Evolutionary conservation across 305 asterid species (phyloP).

Genomic region (Solanum chacoense): DNA sequence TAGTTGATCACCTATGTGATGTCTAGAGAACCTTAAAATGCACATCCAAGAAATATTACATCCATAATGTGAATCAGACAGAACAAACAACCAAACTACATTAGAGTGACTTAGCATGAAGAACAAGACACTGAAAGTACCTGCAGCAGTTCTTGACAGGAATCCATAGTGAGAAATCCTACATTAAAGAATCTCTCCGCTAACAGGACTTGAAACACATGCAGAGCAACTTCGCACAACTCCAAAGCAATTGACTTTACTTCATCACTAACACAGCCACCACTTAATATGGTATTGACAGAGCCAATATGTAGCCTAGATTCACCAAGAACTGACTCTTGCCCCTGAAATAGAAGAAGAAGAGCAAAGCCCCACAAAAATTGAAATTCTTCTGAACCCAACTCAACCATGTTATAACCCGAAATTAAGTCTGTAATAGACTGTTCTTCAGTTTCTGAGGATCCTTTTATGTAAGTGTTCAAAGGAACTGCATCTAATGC

Average conservation of each 20-base stretch:
- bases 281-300: conserved; percentile 43
- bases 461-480: conserved; percentile 30
- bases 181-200: conserved; percentile 57
- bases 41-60: not conserved
- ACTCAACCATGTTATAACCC: conserved; percentile 78
- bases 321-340: conserved; percentile 28
- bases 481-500: conserved; percentile 88
- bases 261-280: conserved; percentile 38
- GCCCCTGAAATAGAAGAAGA: conserved; percentile 79
- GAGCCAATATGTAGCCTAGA: conserved; percentile 34
- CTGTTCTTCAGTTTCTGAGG: conserved; percentile 31
- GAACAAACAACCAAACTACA: not conserved
- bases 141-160: conserved; percentile 76
- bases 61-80: not conserved
- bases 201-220: conserved; percentile 59
- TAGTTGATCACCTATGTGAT: not conserved
- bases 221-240: conserved; percentile 42
- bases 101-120: not conserved
- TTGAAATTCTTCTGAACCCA: conserved; percentile 56
- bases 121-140: conserved; percentile 18
- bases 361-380: conserved; percentile 87
- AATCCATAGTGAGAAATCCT: conserved; percentile 64
- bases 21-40: not conserved
- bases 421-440: conserved; percentile 49
- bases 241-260: conserved; percentile 36